Percentiles rank a stretch among this genome's conserved stretches.
phyloP scores from a whole-genome alignment of 129 eudicot species.

The Mikania micrantha region DNA sequence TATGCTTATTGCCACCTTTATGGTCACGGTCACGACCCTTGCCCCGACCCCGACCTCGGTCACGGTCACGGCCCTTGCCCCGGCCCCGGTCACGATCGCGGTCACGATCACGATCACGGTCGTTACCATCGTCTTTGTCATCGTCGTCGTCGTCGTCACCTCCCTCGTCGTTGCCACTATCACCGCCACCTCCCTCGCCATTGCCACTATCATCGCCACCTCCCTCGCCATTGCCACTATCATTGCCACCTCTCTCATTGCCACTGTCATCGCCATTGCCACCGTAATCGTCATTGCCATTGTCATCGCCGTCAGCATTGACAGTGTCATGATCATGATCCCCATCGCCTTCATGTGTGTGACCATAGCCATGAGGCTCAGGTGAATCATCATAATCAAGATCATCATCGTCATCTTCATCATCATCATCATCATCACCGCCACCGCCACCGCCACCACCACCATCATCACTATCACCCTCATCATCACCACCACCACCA shows the following conservation, averaged over 20 bases:
- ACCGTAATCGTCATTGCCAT: background rate
- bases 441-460: too few species aligned
- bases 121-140: background rate
- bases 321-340: background rate
- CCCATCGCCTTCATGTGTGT: background rate
- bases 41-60: too few species aligned
- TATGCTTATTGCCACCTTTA: slow-evolving; percentile 11
- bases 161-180: background rate
- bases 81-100: background rate
- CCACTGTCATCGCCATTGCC: background rate
- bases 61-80: background rate
- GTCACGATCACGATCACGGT: slow-evolving; percentile 20
- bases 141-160: background rate
- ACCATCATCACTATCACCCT: too few species aligned
- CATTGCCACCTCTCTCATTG: too few species aligned
- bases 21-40: background rate
- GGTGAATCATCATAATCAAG: slow-evolving; percentile 1
- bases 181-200: too few species aligned
- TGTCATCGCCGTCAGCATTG: background rate
- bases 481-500: too few species aligned
- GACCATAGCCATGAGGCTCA: background rate
- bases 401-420: too few species aligned
- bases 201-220: too few species aligned
- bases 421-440: too few species aligned
- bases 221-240: too few species aligned